Evolutionary conservation across 2,329 filamentous ascomycete genomes (phyloP).

Genomic region (Ascochyta clinopodiicola): DNA sequence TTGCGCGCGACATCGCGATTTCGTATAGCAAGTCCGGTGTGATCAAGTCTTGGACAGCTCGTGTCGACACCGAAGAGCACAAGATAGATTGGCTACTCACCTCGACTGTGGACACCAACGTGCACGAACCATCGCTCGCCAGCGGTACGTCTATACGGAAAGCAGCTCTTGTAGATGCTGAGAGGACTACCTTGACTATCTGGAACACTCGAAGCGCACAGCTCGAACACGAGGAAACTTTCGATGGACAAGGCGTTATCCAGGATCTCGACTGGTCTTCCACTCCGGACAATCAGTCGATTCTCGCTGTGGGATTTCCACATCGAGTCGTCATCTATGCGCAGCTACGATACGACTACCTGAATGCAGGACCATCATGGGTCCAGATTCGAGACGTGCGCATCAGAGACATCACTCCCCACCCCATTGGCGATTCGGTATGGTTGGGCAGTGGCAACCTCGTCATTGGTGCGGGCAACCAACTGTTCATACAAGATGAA

Average conservation of each 20-base stretch:
- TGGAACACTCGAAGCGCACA: conserved; percentile 87
- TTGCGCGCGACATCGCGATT: conserved; percentile 83
- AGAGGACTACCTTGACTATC: conserved; percentile 79
- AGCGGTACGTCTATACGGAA: conserved; percentile 89
- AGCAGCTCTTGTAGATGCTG: conserved; percentile 78
- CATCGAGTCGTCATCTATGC: conserved; percentile 81
- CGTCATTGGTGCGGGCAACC: conserved; percentile 87
- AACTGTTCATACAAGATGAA: conserved; percentile 84
- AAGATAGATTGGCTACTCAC: conserved; percentile 83
- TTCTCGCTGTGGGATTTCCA: conserved; percentile 91
- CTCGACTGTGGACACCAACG: conserved; percentile 78
- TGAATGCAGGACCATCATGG: conserved; percentile 90
- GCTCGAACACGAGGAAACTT: conserved; percentile 80
- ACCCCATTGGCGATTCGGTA: conserved; percentile 90
- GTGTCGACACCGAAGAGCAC: conserved; percentile 66
- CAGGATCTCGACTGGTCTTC: conserved; percentile 93
- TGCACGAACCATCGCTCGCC: conserved; percentile 74
- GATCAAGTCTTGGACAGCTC: conserved; percentile 85
- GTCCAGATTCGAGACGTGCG: conserved; percentile 81
- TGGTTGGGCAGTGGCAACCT: conserved; percentile 88
- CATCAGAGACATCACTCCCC: conserved; percentile 81
- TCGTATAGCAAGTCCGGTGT: conserved; percentile 79
- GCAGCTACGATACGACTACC: conserved; percentile 89
- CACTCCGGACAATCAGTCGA: conserved; percentile 85
- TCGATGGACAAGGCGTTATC: conserved; percentile 75